Percentiles rank a stretch among this genome's conserved stretches.
Conservation (phyloP, 768 basidiomycete genomes). For the Dioszegia aurantiaca region DNA sequence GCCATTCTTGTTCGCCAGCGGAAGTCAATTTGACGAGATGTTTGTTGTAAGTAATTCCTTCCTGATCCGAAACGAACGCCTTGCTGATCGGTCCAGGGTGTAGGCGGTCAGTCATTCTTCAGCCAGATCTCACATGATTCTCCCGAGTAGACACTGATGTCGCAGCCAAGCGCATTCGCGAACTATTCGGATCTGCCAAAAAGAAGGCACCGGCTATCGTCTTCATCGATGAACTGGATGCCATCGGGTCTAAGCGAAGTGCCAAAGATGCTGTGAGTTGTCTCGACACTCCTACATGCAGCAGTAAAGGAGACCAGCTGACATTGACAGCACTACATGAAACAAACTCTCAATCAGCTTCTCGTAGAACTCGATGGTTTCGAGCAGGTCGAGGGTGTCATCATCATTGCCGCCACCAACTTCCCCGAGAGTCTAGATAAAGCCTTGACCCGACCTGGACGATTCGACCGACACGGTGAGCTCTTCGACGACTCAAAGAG, state of each 20-base stretch:
- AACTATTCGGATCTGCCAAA: conserved; percentile 87
- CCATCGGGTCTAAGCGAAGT: conserved; percentile 75
- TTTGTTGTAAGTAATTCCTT: conserved; percentile 54
- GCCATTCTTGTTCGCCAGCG: conserved; percentile 94
- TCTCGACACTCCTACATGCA: neutral
- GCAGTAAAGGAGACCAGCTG: conserved; percentile 3
- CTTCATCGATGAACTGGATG: conserved; percentile 95
- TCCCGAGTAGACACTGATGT: neutral
- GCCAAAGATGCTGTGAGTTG: conserved; percentile 48
- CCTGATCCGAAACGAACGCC: conserved; percentile 23
- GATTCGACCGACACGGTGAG: conserved; percentile 76
- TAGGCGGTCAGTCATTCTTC: conserved; percentile 14
- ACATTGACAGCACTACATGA: conserved; percentile 62
- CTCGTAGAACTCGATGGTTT: conserved; percentile 98
- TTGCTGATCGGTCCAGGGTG: conserved; percentile 25
- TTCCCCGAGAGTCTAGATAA: conserved; percentile 94
- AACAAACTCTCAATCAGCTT: conserved; percentile 79
- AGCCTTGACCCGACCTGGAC: conserved; percentile 90
- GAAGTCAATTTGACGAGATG: conserved; percentile 97
- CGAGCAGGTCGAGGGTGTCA: conserved; percentile 81
- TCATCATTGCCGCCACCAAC: conserved; percentile 90
- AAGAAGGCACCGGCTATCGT: conserved; percentile 96
- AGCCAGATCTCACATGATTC: neutral
- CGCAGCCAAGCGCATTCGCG: conserved; percentile 84
- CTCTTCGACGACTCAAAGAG: neutral